phyloP scores from a whole-genome alignment of 192 early-diverging fungal species.

The Mortierella alpina region DNA sequence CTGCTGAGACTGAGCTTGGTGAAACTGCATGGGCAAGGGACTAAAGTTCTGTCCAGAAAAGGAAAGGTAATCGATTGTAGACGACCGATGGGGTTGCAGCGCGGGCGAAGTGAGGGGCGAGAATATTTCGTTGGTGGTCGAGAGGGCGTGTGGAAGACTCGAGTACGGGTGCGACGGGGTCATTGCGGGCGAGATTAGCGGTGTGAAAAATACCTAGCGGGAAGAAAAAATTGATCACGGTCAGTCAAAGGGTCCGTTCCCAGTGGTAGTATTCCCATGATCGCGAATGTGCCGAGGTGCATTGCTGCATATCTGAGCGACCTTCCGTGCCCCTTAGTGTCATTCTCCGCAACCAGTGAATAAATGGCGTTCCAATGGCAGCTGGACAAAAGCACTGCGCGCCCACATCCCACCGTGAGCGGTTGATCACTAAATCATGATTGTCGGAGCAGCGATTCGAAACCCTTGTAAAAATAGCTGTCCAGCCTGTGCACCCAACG shows the following conservation, averaged over 20 bases:
- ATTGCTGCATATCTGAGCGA: too few relatives aligned
- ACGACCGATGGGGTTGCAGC: slow-evolving; percentile 58
- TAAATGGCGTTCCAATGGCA: too few relatives aligned
- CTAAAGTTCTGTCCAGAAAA: slow-evolving; percentile 42
- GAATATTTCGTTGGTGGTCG: slow-evolving; percentile 61
- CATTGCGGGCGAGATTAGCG: slow-evolving; percentile 77
- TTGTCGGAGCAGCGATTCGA: too few relatives aligned
- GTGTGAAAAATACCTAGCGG: slow-evolving; percentile 59
- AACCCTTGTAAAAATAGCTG: too few relatives aligned
- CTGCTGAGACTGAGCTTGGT: slow-evolving; percentile 26
- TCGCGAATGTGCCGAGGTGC: too few relatives aligned
- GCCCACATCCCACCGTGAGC: too few relatives aligned
- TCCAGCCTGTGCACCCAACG: too few relatives aligned
- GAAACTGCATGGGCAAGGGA: slow-evolving; percentile 38
- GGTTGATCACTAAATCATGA: too few relatives aligned
- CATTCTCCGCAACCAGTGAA: too few relatives aligned
- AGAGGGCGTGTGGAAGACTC: slow-evolving; percentile 40
- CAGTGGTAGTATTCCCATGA: too few relatives aligned
- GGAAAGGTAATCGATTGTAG: slow-evolving; percentile 30
- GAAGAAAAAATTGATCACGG: background rate
- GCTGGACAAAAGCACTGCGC: too few relatives aligned
- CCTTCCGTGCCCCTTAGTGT: too few relatives aligned
- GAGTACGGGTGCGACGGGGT: slow-evolving; percentile 71
- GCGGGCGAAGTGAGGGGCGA: slow-evolving; percentile 76
- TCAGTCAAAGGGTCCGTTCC: background rate